Conservation (phyloP, 345 rosid species). For the Crucihimalaya himalaica region DNA sequence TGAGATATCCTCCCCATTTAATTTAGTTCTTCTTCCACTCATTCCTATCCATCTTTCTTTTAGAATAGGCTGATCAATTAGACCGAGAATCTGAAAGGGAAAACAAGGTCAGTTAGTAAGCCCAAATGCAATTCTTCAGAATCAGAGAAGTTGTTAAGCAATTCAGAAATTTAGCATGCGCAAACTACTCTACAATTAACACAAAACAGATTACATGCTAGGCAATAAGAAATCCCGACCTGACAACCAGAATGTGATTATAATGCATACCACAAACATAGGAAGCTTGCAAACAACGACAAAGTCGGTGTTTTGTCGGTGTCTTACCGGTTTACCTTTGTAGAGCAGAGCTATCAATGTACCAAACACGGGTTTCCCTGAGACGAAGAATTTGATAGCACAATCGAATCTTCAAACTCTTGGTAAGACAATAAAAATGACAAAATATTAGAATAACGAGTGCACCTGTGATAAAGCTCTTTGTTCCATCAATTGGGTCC, state of each 20-base stretch:
- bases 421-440: neutral
- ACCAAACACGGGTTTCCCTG: constrained; percentile 95
- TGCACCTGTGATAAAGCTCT: constrained; percentile 89
- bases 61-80: constrained; percentile 87
- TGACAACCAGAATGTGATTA: neutral
- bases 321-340: constrained; percentile 82
- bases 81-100: constrained; percentile 72
- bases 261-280: constrained; percentile 11
- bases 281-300: constrained; percentile 21
- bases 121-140: constrained; percentile 23
- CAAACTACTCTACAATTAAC: neutral
- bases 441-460: neutral
- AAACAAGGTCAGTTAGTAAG: constrained; percentile 23
- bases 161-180: constrained; percentile 14
- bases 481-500: constrained; percentile 97
- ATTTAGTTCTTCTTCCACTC: constrained; percentile 66
- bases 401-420: constrained; percentile 20
- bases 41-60: constrained; percentile 94
- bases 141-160: neutral
- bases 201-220: neutral
- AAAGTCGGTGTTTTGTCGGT: constrained; percentile 38
- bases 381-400: constrained; percentile 29
- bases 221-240: neutral
- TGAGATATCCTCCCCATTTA: constrained; percentile 74
- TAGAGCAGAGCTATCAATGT: constrained; percentile 80